Percentiles rank a stretch among this genome's conserved stretches.
Conservation (phyloP, 495 filamentous ascomycete genomes). For the Durotheca rogersii region DNA sequence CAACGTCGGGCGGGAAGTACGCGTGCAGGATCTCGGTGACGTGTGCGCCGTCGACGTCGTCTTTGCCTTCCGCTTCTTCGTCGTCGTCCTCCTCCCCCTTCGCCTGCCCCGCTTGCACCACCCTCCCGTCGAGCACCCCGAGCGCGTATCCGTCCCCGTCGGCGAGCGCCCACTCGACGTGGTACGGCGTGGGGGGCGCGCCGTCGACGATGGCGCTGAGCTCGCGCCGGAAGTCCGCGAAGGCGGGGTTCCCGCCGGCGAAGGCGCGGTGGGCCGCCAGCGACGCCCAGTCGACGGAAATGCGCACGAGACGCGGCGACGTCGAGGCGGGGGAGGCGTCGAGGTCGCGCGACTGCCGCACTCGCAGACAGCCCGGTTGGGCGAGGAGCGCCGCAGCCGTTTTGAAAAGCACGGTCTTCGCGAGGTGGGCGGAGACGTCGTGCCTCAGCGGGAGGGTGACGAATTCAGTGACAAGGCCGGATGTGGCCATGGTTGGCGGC, state of each 20-base stretch:
- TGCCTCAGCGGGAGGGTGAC: too few relatives aligned
- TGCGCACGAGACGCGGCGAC: too few relatives aligned
- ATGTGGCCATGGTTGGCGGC: too few relatives aligned
- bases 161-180: conserved; percentile 16
- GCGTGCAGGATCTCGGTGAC: conserved; percentile 16
- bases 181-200: conserved; percentile 6
- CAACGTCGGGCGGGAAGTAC: conserved; percentile 22
- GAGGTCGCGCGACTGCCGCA: conserved; percentile 13
- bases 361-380: conserved; percentile 20
- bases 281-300: conserved; percentile 28
- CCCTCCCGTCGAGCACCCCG: conserved; percentile 5
- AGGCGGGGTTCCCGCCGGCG: conserved; percentile 1
- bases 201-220: conserved; percentile 5
- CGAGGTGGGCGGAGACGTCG: not conserved
- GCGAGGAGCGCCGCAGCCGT: conserved; percentile 10
- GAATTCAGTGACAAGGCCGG: too few relatives aligned
- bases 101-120: not conserved
- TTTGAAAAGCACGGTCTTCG: conserved; percentile 1
- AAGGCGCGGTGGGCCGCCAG: conserved; percentile 21
- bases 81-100: not conserved
- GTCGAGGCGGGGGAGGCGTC: too few relatives aligned
- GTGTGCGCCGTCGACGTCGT: too few relatives aligned
- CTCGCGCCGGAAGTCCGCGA: conserved; percentile 14
- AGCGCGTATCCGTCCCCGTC: not conserved
- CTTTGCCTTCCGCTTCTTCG: too few relatives aligned